phyloP scores from a whole-genome alignment of 1,284 basidiomycete species.

The Fomitopsis schrenkii region DNA sequence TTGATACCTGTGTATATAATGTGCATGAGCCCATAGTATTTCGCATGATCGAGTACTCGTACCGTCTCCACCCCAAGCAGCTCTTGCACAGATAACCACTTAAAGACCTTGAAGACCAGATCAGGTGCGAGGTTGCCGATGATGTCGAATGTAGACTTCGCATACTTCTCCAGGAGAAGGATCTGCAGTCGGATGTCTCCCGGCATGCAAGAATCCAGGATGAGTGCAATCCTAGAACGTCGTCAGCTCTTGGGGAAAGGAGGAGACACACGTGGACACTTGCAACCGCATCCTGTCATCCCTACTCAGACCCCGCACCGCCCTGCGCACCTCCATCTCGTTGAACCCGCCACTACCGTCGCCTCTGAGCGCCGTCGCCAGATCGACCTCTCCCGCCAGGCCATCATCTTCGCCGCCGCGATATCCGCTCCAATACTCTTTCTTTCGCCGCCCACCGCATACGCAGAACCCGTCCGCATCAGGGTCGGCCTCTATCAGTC shows the following conservation, averaged over 20 bases:
- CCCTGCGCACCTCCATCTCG: slow-evolving; percentile 64
- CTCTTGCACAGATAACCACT: slow-evolving; percentile 60
- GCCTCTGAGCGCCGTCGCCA: slow-evolving; percentile 47
- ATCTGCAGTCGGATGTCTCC: slow-evolving; percentile 78
- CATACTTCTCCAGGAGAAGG: slow-evolving; percentile 77
- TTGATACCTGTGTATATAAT: slow-evolving; percentile 53
- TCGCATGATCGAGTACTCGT: slow-evolving; percentile 11
- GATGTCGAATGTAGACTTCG: slow-evolving; percentile 77
- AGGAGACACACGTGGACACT: slow-evolving; percentile 27
- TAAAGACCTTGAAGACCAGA: slow-evolving; percentile 64
- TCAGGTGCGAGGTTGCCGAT: slow-evolving; percentile 69
- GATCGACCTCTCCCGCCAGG: slow-evolving; percentile 38
- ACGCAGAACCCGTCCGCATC: slow-evolving; percentile 45
- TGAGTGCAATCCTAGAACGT: slow-evolving; percentile 32
- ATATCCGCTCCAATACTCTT: slow-evolving; percentile 64
- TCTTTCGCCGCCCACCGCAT: slow-evolving; percentile 54
- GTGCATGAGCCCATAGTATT: not conserved
- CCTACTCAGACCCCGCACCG: slow-evolving; percentile 53
- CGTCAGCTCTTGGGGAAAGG: not conserved
- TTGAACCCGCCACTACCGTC: slow-evolving; percentile 55
- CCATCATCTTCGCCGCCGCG: slow-evolving; percentile 36
- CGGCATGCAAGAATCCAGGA: slow-evolving; percentile 63
- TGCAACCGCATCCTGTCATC: slow-evolving; percentile 70
- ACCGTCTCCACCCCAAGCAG: slow-evolving; percentile 57
- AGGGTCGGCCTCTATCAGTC: slow-evolving; percentile 5